Evolutionary conservation across 176 grass and related monocot species (phyloP).

Genomic region (Saccharum spontaneum): DNA sequence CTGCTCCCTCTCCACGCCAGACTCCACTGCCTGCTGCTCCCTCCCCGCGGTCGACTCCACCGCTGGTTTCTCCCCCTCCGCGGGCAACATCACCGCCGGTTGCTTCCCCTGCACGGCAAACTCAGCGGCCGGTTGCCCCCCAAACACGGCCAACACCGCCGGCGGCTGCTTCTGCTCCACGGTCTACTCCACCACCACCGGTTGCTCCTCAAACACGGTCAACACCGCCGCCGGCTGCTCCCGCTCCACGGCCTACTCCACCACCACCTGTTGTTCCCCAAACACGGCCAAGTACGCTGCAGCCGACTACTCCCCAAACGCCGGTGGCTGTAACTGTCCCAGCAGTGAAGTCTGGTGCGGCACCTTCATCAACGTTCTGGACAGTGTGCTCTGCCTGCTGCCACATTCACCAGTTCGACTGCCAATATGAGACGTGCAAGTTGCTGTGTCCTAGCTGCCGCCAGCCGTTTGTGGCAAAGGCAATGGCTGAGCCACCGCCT

Average conservation of each 20-base stretch:
- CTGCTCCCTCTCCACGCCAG: not conserved
- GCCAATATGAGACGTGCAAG: slow-evolving; percentile 52
- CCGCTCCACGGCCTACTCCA: not conserved
- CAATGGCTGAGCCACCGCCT: slow-evolving; percentile 58
- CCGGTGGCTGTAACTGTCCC: not conserved
- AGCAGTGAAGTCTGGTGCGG: not conserved
- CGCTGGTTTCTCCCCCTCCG: not conserved
- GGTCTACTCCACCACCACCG: not conserved
- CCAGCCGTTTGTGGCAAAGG: slow-evolving; percentile 60
- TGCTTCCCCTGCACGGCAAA: not conserved
- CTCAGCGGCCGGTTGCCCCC: not conserved
- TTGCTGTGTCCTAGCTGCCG: slow-evolving; percentile 66
- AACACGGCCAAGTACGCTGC: not conserved
- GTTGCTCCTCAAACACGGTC: not conserved
- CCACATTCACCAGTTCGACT: slow-evolving; percentile 73
- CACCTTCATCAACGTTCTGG: slow-evolving; percentile 57
- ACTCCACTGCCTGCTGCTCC: not conserved
- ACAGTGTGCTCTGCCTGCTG: slow-evolving; percentile 60
- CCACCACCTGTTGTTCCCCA: not conserved
- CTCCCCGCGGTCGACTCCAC: not conserved
- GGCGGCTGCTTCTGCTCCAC: not conserved
- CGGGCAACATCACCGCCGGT: not conserved
- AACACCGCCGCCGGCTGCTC: not conserved
- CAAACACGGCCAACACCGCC: not conserved
- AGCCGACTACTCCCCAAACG: not conserved